A percentile compares a stretch with the other conserved stretches of the same genome.
Conservation (phyloP, 1,139 yeast species). For the Kodamaea fungicola region DNA sequence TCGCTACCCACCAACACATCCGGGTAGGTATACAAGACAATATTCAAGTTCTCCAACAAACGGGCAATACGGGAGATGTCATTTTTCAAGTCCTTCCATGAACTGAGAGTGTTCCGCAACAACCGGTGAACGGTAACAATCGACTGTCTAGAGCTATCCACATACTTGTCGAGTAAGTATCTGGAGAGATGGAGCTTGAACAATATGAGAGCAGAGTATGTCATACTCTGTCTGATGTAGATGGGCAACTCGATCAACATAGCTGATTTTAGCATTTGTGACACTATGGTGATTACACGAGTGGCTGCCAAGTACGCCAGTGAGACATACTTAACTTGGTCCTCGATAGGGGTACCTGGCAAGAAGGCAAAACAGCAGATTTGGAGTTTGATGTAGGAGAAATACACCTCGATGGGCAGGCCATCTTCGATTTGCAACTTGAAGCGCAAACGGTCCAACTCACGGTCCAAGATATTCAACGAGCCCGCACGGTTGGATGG, state of each 20-base stretch:
- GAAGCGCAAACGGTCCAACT: slow-evolving; percentile 66
- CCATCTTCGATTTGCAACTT: slow-evolving; percentile 62
- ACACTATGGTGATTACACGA: slow-evolving; percentile 71
- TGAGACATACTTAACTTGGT: slow-evolving; percentile 80
- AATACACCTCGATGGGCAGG: slow-evolving; percentile 71
- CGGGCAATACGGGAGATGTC: slow-evolving; percentile 91
- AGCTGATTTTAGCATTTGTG: slow-evolving; percentile 61
- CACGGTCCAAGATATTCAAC: slow-evolving; percentile 70
- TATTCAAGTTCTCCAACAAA: slow-evolving; percentile 85
- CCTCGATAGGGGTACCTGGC: slow-evolving; percentile 88
- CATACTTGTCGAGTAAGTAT: slow-evolving; percentile 67
- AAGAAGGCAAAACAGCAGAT: slow-evolving; percentile 87
- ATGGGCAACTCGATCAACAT: slow-evolving; percentile 83
- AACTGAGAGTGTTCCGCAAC: slow-evolving; percentile 80
- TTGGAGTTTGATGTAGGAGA: slow-evolving; percentile 73
- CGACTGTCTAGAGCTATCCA: slow-evolving; percentile 88
- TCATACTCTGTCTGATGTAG: slow-evolving; percentile 79
- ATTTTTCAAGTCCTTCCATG: slow-evolving; percentile 89
- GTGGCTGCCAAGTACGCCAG: slow-evolving; percentile 82
- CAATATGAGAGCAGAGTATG: slow-evolving; percentile 74
- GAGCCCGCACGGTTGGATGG: slow-evolving; percentile 82
- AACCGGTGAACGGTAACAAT: slow-evolving; percentile 90
- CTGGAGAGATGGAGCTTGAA: slow-evolving; percentile 84
- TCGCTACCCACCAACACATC: slow-evolving; percentile 54
- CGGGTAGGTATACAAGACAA: slow-evolving; percentile 84